phyloP scores from a whole-genome alignment of 164 flowering plant genomes.

The Stephania yunnanensis region DNA sequence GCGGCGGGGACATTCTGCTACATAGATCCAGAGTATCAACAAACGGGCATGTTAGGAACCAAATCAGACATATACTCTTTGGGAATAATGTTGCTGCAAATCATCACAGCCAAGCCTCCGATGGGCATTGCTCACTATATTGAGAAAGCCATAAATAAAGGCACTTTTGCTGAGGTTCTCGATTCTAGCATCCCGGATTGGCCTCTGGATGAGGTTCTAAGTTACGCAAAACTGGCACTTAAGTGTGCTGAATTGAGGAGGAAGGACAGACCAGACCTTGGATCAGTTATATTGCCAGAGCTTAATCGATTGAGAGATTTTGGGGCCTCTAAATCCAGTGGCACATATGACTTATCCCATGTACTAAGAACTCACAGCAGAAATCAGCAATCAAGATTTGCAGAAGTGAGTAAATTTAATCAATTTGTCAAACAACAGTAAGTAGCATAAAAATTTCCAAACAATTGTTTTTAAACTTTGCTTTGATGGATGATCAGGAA shows the following conservation, averaged over 20 bases:
- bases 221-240: slow-evolving; percentile 45
- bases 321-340: slow-evolving; percentile 17
- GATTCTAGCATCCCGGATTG: slow-evolving; percentile 60
- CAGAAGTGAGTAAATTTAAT: not conserved
- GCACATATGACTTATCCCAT: not conserved
- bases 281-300: slow-evolving; percentile 49
- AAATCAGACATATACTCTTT: slow-evolving; percentile 69
- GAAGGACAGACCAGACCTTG: slow-evolving; percentile 70
- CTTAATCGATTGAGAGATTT: slow-evolving; percentile 46
- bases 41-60: slow-evolving; percentile 57
- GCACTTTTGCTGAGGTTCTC: slow-evolving; percentile 41
- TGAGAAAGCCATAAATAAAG: slow-evolving; percentile 42
- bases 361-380: slow-evolving; percentile 9
- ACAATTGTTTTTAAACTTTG: not conserved
- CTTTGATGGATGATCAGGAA: slow-evolving; percentile 1
- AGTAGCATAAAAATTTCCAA: not conserved
- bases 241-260: slow-evolving; percentile 52
- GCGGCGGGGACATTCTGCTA: slow-evolving; percentile 84
- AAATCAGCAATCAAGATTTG: slow-evolving; percentile 5
- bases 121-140: slow-evolving; percentile 67
- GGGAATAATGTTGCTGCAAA: slow-evolving; percentile 66
- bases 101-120: slow-evolving; percentile 64
- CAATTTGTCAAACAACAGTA: not conserved
- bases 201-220: slow-evolving; percentile 51
- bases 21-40: slow-evolving; percentile 86